Evolutionary conservation across 768 basidiomycete species (phyloP), one percentile per base, ranked within the genome.

Genomic region (Phlebiopsis gigantea): DNA sequence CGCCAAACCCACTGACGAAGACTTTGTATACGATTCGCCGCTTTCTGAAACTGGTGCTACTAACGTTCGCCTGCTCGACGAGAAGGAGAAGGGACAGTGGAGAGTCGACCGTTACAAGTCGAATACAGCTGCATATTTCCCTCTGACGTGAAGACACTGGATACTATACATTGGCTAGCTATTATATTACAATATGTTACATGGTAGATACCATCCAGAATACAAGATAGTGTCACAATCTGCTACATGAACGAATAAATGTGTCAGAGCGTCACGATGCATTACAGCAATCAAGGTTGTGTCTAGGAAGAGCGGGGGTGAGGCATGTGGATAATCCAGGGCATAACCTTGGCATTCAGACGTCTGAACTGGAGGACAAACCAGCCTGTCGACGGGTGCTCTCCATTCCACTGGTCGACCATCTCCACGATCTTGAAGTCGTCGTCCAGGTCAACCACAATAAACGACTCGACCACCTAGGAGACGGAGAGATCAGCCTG

Each of bases 391-490:
- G 83, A 79, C 22, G 78, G 69, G 17, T 79, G 77, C 44, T 79
- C 73, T 24, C 85, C 85, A 41, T 77, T 68, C 80, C 85, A 83
- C 61, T 82, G 78, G 58, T 88, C 84, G 30, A 79, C 72, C 57
- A 88, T 66, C 28, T 74, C 74, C 4, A 77, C 68, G 48, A 88
- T 86, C 71, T 77, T 83, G 57, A 83, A 78, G 46, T 84, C 70
- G 4, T 84, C 83, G 63, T 88, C 85, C 52, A 88, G 68, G 58
- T 87, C 84, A 4, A 87, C 79, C 8, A 77, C 66, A 22, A 88
- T 73, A 31, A 88, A 75, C 1, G 86, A 88, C 39, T 81, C 75
- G 28, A 87, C 71, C 8, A 73, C 64, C 86, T 88, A 52, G 12
- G 31, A 22, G 8, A 15, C n/a, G 61, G 49, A 22, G 17, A 43